Evolutionary conservation across 2,329 filamentous ascomycete species (phyloP).

Genomic region (Colletotrichum phormii): DNA sequence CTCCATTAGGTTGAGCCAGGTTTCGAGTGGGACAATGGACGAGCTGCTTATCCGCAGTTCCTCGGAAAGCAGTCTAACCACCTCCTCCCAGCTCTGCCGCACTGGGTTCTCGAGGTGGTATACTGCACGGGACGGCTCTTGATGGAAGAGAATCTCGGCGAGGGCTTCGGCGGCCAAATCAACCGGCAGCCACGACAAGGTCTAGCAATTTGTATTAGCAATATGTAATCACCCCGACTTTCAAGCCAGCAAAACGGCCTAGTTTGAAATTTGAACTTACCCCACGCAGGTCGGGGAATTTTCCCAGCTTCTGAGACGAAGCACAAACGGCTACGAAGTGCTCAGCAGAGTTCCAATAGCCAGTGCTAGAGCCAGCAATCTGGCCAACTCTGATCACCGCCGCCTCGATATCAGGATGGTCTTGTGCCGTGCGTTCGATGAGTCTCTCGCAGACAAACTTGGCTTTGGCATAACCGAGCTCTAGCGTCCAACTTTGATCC

Average conservation of each 20-base stretch:
- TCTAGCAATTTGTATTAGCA: conserved; percentile 27
- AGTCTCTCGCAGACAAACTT: conserved; percentile 41
- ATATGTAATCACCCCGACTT: too few relatives aligned
- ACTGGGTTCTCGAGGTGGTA: not conserved
- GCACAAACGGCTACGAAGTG: conserved; percentile 38
- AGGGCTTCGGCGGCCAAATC: conserved; percentile 37
- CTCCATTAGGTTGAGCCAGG: not conserved
- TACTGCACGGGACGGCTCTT: not conserved
- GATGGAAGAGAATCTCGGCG: conserved; percentile 32
- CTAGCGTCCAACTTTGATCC: conserved; percentile 30
- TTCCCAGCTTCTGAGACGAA: conserved; percentile 37
- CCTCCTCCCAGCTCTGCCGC: not conserved
- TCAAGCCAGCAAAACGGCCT: too few relatives aligned
- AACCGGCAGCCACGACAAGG: conserved; percentile 38
- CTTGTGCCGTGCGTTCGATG: conserved; percentile 32
- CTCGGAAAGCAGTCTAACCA: not conserved
- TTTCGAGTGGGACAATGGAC: not conserved
- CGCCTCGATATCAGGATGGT: conserved; percentile 27
- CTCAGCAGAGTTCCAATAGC: conserved; percentile 38
- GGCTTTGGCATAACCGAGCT: conserved; percentile 40
- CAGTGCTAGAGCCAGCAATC: conserved; percentile 37
- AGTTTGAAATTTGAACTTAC: not conserved
- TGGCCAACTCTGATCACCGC: conserved; percentile 38
- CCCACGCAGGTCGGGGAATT: conserved; percentile 27
- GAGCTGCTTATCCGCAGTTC: not conserved